Percentiles rank a stretch among this genome's conserved stretches.
Evolutionary conservation across 1,139 yeast species (phyloP).

Genomic region (Yamadazyma sp.): DNA sequence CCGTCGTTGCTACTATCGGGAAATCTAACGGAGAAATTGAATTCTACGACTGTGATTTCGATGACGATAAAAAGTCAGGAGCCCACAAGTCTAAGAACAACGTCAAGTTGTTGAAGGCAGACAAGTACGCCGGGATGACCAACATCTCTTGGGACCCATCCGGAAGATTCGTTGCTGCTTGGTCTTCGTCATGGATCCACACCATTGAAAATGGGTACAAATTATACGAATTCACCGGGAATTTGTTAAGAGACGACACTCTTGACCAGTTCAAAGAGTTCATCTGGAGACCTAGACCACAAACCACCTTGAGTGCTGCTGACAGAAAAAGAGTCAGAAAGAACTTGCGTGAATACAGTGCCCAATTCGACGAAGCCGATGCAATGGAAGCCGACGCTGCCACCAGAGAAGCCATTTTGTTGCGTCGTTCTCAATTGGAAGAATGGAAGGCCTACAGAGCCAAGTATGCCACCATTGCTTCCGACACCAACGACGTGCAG

Average conservation of each 20-base stretch:
- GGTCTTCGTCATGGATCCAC: slow-evolving; percentile 88
- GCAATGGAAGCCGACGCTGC: slow-evolving; percentile 97
- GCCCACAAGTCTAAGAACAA: slow-evolving; percentile 51
- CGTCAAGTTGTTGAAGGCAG: slow-evolving; percentile 62
- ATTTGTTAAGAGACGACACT: slow-evolving; percentile 68
- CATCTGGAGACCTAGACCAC: slow-evolving; percentile 98
- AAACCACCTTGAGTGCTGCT: slow-evolving; percentile 66
- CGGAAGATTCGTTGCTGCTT: slow-evolving; percentile 84
- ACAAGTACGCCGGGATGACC: slow-evolving; percentile 76
- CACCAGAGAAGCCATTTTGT: slow-evolving; percentile 82
- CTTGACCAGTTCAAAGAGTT: slow-evolving; percentile 85
- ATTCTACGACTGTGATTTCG: slow-evolving; percentile 83
- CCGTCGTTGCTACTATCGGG: slow-evolving; percentile 71
- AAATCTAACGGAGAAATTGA: slow-evolving; percentile 69
- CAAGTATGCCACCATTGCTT: slow-evolving; percentile 48
- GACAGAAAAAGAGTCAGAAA: slow-evolving; percentile 89
- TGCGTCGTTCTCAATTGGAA: slow-evolving; percentile 77
- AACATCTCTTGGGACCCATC: slow-evolving; percentile 94
- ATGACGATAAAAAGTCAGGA: slow-evolving; percentile 49
- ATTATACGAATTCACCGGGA: slow-evolving; percentile 83
- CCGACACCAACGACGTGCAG: slow-evolving; percentile 49
- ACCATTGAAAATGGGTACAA: slow-evolving; percentile 88
- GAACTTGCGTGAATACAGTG: slow-evolving; percentile 85
- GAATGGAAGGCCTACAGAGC: slow-evolving; percentile 87
- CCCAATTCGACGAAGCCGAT: slow-evolving; percentile 92